These are phyloP conservation scores for Meira nashicola DNA, from an alignment of 1,284 basidiomycete genomes.

Conservation along the genomic window DNA sequence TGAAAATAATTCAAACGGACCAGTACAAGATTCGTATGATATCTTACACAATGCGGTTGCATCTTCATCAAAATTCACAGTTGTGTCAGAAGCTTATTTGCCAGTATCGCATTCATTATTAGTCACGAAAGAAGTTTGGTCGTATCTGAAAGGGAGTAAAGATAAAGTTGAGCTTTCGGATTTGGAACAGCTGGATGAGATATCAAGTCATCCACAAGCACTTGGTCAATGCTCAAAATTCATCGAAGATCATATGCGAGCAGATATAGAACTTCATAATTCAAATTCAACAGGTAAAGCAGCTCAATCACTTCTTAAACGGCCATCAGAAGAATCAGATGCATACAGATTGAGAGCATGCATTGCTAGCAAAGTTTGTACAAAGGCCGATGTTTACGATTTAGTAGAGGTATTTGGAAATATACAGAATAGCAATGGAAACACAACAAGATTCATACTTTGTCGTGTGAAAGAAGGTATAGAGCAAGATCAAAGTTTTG, in stretches of 20 bases:
- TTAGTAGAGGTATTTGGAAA: background rate
- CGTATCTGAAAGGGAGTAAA: background rate
- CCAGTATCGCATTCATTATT: conserved; percentile 1
- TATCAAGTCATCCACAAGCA: conserved; percentile 4
- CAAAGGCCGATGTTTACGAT: conserved; percentile 3
- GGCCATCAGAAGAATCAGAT: background rate
- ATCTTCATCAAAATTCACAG: background rate
- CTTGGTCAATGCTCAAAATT: conserved; percentile 2
- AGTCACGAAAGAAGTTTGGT: background rate
- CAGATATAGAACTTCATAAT: background rate
- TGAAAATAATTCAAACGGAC: conserved; percentile 12
- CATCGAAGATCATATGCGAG: background rate
- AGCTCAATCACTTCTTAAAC: background rate
- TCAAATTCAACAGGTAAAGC: background rate
- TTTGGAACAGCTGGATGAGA: background rate
- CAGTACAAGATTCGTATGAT: conserved; percentile 11
- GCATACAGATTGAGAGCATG: background rate
- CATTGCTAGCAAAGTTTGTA: background rate
- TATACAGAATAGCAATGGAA: conserved; percentile 1
- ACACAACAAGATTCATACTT: too few relatives aligned
- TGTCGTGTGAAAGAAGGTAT: too few relatives aligned
- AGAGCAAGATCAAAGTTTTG: too few relatives aligned
- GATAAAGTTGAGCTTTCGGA: background rate
- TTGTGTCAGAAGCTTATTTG: background rate
- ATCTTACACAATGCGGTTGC: background rate